These are phyloP conservation scores for Heliosperma pusillum DNA, from an alignment of 148 eudicot species.

Conservation along the genomic window DNA sequence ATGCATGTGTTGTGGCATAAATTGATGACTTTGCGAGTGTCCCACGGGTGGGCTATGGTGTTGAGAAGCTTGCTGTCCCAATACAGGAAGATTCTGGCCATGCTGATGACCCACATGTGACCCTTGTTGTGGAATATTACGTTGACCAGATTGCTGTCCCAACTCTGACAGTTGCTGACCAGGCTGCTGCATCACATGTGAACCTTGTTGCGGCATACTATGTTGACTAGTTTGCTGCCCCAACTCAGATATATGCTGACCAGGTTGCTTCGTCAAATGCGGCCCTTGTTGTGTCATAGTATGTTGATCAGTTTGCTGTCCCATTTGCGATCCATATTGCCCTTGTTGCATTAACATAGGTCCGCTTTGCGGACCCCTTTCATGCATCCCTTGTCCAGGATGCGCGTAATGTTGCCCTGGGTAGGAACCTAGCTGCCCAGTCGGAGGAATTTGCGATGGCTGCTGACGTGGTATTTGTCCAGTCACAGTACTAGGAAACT, in stretches of 20 bases:
- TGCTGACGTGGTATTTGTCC: conserved; percentile 28
- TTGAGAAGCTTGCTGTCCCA: conserved; percentile 39
- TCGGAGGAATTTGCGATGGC: conserved; percentile 27
- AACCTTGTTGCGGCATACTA: conserved; percentile 36
- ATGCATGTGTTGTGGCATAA: conserved; percentile 45
- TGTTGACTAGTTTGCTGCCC: conserved; percentile 42
- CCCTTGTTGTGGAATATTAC: conserved; percentile 33
- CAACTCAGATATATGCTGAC: conserved; percentile 7
- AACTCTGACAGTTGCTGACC: conserved; percentile 10
- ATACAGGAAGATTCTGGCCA: conserved; percentile 38
- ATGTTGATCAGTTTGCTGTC: conserved; percentile 42
- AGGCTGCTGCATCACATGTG: conserved; percentile 41
- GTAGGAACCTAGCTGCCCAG: conserved; percentile 51
- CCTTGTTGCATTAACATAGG: conserved; percentile 42
- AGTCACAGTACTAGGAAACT: not conserved
- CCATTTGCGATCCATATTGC: conserved; percentile 39
- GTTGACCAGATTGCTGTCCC: conserved; percentile 33
- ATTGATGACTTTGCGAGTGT: conserved; percentile 53
- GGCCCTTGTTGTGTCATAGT: conserved; percentile 38
- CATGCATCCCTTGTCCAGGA: conserved; percentile 33
- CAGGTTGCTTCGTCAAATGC: conserved; percentile 40
- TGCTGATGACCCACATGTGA: conserved; percentile 46
- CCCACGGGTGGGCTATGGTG: conserved; percentile 53
- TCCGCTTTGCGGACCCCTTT: conserved; percentile 41
- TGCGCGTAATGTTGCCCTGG: conserved; percentile 31